Evolutionary conservation across 805 yeast genomes (phyloP).

Genomic region (Metschnikowia kunwiensis): DNA sequence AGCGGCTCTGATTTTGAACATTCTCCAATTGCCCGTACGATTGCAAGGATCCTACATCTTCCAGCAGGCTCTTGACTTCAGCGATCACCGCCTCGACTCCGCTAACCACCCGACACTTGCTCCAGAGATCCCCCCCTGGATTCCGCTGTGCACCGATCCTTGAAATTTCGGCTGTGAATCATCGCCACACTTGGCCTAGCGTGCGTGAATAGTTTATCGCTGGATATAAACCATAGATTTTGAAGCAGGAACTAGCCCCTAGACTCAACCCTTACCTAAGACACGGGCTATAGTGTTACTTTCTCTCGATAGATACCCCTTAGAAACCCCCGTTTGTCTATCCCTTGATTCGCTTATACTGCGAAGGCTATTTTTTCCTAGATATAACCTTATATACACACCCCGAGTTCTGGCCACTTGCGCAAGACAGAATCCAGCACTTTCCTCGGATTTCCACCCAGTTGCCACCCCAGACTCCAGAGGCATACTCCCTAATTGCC

Average conservation of each 20-base stretch:
- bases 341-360: constrained; percentile 13
- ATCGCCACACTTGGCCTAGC: no score
- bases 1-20: constrained; percentile 2
- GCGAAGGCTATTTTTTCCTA: constrained; percentile 9
- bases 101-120: no score
- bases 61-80: no score
- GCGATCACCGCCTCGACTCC: no score
- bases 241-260: no score
- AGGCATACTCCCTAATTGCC: not conserved
- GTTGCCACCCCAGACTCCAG: not conserved
- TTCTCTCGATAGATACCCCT: not conserved
- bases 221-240: no score
- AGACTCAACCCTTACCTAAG: no score
- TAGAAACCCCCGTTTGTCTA: constrained; percentile 3
- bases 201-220: no score
- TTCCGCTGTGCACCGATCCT: no score
- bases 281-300: no score
- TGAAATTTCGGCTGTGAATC: no score
- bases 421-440: constrained; percentile 7
- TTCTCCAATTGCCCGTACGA: constrained; percentile 2
- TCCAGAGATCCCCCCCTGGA: no score
- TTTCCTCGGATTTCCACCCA: constrained; percentile 5
- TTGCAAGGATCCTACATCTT: not conserved
- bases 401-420: constrained; percentile 8
- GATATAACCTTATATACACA: constrained; percentile 6